phyloP scores from a whole-genome alignment of 2,329 filamentous ascomycete genomes.

The Trichoderma koningiopsis region DNA sequence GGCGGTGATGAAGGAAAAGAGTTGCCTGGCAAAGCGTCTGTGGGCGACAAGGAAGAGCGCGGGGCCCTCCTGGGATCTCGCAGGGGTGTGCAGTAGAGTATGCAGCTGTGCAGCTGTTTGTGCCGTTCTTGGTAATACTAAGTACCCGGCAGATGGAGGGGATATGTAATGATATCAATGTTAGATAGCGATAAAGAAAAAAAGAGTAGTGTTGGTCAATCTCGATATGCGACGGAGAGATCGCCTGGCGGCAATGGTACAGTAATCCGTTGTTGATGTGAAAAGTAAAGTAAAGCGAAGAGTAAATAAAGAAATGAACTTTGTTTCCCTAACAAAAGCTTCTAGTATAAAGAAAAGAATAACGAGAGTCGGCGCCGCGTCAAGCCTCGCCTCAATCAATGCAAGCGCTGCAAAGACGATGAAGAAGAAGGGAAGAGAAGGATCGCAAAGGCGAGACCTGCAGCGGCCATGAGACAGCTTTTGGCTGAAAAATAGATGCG shows the following conservation, averaged over 20 bases:
- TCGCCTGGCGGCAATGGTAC: constrained; percentile 2
- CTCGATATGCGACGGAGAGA: not conserved
- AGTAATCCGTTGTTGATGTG: not conserved
- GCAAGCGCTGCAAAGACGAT: not conserved
- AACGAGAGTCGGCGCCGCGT: constrained; percentile 7
- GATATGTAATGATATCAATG: not conserved
- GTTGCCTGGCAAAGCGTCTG: not conserved
- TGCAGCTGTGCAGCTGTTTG: constrained; percentile 3
- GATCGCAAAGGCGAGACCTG: not conserved
- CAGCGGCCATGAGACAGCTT: constrained; percentile 23
- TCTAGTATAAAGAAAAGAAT: not conserved
- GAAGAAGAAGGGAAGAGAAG: constrained; percentile 2
- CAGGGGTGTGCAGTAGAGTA: not conserved
- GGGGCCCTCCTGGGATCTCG: constrained; percentile 11
- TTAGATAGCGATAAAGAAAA: constrained; percentile 13
- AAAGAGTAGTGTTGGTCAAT: not conserved
- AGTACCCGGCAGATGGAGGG: not conserved
- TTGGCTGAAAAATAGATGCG: constrained; percentile 13
- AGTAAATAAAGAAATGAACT: not conserved
- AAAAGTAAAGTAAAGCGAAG: not conserved
- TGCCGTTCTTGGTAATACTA: not conserved
- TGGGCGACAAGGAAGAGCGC: constrained; percentile 1
- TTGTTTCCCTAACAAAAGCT: not conserved
- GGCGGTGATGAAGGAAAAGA: not conserved
- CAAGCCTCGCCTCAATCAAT: not conserved